Base-by-base conservation (phyloP, 139 green algal species). In the Pleodorina starrii region DNA sequence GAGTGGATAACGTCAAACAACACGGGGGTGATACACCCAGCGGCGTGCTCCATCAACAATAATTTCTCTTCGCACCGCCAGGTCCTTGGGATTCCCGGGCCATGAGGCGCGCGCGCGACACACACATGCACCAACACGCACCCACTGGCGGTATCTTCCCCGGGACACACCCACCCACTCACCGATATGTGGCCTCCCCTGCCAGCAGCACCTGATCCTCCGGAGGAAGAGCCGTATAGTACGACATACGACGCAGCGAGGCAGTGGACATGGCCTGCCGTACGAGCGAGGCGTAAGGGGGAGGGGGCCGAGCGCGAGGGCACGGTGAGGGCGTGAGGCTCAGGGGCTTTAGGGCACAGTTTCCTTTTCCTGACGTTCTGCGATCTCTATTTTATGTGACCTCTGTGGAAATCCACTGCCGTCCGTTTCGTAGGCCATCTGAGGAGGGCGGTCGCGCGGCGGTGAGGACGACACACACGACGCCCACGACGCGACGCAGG, bases 141-240 rank as follows among this genome's bases (percentile, higher is more conserved):
- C 51, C 14, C 51, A 60, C 51, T 27, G 54, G 6, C 54, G 29
- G n/a, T n/a, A n/a, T n/a, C n/a, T 25, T 5, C 54, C 25, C 54
- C 25, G 2, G 29, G 7, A 66, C 27, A 73, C 63, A 38, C 63
- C 32, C 63, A 59, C 5, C 16, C 29, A 42, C 74, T 5, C 57
- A 86, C 79, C 79, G 21, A 59, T 87, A 87, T 3, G n/a, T 32
- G 2, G 17, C 60, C 32, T 87, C 80, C 6, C 80, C 32, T 35
- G 3, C 42, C 19, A 87, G 29, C 12, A 44, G 14, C 60, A 87
- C 14, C 16, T 36, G 27, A 40, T 87, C 80, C 6, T 38, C 51
- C 6, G 80, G 80, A 0, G 60, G 80, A 40, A 87, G 80, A 5
- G 80, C 80, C 10, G 80, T 87, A 59, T 48, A 87, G 80, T 21